Conservation (phyloP, 2,329 filamentous ascomycete species). For the Thielaviopsis euricoi region DNA sequence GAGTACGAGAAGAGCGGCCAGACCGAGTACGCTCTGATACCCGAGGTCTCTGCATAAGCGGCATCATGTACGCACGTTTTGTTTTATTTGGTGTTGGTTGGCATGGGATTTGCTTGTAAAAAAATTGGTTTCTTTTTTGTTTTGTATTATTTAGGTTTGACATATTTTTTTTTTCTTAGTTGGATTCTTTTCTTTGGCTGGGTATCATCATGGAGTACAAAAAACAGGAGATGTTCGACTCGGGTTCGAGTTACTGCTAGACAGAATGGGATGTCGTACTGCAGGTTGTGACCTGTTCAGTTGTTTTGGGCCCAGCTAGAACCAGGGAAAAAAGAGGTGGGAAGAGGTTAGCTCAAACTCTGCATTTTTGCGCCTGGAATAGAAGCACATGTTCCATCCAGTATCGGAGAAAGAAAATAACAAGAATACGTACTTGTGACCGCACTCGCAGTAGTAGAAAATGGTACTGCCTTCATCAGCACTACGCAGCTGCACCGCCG, state of each 20-base stretch:
- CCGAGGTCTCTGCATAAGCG: constrained; percentile 33
- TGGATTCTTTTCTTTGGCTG: constrained; percentile 12
- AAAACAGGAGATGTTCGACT: constrained; percentile 6
- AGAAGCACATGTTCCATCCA: not conserved
- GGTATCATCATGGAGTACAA: constrained; percentile 12
- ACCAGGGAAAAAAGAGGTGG: not conserved
- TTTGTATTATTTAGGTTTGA: constrained; percentile 8
- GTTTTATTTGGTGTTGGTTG: constrained; percentile 4
- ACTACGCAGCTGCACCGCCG: constrained; percentile 70
- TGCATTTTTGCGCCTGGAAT: not conserved
- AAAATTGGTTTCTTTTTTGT: constrained; percentile 2
- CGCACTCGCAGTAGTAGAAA: constrained; percentile 79
- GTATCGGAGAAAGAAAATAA: too few species aligned
- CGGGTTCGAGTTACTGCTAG: constrained; percentile 2
- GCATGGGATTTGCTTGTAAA: not conserved
- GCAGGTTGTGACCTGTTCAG: constrained; percentile 18
- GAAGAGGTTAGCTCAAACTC: constrained; percentile 15
- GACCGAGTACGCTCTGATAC: constrained; percentile 82
- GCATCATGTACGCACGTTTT: not conserved
- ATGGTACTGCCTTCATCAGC: constrained; percentile 92
- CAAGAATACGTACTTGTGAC: constrained; percentile 56
- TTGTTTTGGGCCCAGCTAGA: constrained; percentile 43
- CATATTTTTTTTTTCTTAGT: constrained; percentile 3
- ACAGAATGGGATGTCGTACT: not conserved
- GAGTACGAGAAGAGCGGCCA: constrained; percentile 86